Evolutionary conservation across 116 monocot species (phyloP).

Genomic region (Papilionanthe hybrid): DNA sequence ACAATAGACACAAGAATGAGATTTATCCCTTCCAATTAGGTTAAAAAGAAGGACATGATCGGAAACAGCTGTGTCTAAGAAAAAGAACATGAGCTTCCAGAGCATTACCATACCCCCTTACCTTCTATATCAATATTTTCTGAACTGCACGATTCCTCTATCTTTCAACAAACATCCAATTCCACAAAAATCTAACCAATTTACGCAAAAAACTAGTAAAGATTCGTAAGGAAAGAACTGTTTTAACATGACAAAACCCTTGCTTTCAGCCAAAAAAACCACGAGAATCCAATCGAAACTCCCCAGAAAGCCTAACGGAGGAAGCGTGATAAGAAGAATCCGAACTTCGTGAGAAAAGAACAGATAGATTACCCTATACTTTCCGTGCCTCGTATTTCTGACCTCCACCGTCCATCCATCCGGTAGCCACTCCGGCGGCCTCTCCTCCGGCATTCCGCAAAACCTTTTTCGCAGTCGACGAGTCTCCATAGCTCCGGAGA

Average conservation of each 20-base stretch:
- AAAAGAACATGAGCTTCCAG: too few species aligned
- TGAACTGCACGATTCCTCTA: too few species aligned
- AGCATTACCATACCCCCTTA: too few species aligned
- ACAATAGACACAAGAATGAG: background rate
- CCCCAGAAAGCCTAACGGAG: background rate
- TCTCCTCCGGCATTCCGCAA: slow-evolving; percentile 14
- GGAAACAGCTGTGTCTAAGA: background rate
- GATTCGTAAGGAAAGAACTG: too few species aligned
- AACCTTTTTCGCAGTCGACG: background rate
- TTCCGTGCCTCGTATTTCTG: slow-evolving; percentile 18
- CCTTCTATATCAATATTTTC: too few species aligned
- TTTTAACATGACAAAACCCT: too few species aligned
- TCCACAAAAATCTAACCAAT: too few species aligned
- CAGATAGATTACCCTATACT: slow-evolving; percentile 22
- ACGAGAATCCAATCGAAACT: too few species aligned
- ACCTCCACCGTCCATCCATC: slow-evolving; percentile 43
- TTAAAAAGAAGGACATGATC: background rate
- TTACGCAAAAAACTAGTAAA: too few species aligned
- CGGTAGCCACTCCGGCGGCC: slow-evolving; percentile 49
- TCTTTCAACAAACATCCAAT: too few species aligned
- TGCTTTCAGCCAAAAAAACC: too few species aligned
- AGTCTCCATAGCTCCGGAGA: background rate
- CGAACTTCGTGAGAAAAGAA: background rate
- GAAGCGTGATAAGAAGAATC: background rate
- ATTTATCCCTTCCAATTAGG: background rate